phyloP scores from a whole-genome alignment of 1,284 basidiomycete genomes.

The Ceratobasidium sp. region DNA sequence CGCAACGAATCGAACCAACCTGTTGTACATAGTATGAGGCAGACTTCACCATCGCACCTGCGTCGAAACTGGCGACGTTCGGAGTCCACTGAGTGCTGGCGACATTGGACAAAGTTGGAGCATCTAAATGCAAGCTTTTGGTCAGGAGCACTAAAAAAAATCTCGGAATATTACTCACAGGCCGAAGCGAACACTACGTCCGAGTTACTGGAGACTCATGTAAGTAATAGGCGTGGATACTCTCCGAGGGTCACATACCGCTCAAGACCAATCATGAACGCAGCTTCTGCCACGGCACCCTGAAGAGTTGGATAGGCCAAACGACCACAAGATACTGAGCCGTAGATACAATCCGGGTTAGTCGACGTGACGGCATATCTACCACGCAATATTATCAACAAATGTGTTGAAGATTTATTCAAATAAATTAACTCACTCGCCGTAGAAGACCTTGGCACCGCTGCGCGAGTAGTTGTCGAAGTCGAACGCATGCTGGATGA shows the following conservation, averaged over 20 bases:
- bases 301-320: constrained; percentile 51
- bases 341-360: constrained; percentile 45
- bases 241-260: constrained; percentile 40
- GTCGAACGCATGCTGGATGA: constrained; percentile 48
- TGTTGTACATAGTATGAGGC: constrained; percentile 53
- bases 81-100: constrained; percentile 55
- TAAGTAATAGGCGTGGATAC: background rate
- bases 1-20: constrained; percentile 41
- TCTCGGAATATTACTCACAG: constrained; percentile 42
- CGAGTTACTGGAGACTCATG: constrained; percentile 47
- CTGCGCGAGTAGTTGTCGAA: constrained; percentile 55
- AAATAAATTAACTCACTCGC: constrained; percentile 9
- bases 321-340: constrained; percentile 47
- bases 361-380: constrained; percentile 48
- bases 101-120: constrained; percentile 50
- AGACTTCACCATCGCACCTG: constrained; percentile 50
- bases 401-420: background rate
- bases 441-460: constrained; percentile 49
- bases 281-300: constrained; percentile 54
- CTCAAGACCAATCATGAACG: constrained; percentile 54
- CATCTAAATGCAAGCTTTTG: constrained; percentile 32
- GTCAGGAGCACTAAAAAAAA: background rate
- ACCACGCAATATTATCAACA: background rate
- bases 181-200: constrained; percentile 54
- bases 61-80: constrained; percentile 54